Evolutionary conservation across 164 flowering plant species (phyloP).

Genomic region (Nymphaea thermarum): DNA sequence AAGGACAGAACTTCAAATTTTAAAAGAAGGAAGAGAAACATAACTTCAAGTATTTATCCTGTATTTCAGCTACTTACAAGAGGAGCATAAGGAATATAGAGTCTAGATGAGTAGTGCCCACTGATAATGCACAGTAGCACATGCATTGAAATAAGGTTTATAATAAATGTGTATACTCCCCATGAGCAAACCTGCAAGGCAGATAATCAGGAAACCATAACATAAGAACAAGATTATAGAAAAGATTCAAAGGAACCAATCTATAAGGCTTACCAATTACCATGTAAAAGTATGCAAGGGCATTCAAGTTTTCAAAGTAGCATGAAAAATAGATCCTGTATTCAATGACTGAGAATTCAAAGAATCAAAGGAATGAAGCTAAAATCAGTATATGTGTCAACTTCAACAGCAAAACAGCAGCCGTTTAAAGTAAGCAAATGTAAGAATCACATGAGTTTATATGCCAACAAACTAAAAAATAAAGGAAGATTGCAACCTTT

Average conservation of each 20-base stretch:
- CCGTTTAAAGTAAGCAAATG: background rate
- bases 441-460: background rate
- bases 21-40: background rate
- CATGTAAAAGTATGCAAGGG: constrained; percentile 93
- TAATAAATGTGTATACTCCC: constrained; percentile 99
- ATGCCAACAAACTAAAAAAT: too few relatives aligned
- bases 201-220: constrained; percentile 4
- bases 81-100: constrained; percentile 95
- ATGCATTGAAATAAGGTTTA: constrained; percentile 98
- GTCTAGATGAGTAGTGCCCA: constrained; percentile 89
- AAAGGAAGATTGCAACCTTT: constrained; percentile 35
- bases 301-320: constrained; percentile 50
- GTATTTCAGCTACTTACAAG: constrained; percentile 49
- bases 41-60: too few relatives aligned
- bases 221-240: background rate
- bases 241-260: constrained; percentile 1
- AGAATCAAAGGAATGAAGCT: background rate
- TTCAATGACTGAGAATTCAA: constrained; percentile 60
- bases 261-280: constrained; percentile 24
- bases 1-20: background rate
- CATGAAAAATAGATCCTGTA: constrained; percentile 96
- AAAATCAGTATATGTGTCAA: background rate
- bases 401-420: background rate
- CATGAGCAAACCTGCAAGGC: constrained; percentile 87
- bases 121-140: constrained; percentile 92